phyloP scores from a whole-genome alignment of 306 rosid genomes.

The Sicyos baderoa region DNA sequence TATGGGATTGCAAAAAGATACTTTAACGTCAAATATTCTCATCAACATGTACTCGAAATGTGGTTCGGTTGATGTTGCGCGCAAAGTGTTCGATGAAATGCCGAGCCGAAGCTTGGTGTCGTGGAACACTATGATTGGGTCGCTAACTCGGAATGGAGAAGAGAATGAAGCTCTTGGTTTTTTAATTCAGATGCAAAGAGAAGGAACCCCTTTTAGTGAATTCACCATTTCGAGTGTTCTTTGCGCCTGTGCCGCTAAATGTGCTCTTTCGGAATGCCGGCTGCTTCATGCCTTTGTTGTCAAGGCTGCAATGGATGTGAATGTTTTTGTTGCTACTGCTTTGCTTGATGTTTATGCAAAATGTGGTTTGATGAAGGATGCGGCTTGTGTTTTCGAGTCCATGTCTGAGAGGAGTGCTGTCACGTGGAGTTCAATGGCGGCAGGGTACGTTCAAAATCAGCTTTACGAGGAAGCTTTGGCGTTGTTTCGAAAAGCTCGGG shows the following conservation, averaged over 20 bases:
- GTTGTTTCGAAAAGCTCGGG: conserved; percentile 46
- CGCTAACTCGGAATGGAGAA: conserved; percentile 47
- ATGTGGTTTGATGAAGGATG: conserved; percentile 53
- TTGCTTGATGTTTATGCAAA: conserved; percentile 71
- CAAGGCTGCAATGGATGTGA: conserved; percentile 53
- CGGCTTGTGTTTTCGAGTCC: conserved; percentile 45
- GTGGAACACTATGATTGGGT: conserved; percentile 78
- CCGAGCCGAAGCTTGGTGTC: conserved; percentile 60
- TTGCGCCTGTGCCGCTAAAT: conserved; percentile 58
- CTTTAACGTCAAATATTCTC: conserved; percentile 59
- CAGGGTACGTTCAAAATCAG: conserved; percentile 68
- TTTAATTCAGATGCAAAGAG: conserved; percentile 58
- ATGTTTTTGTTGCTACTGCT: conserved; percentile 75
- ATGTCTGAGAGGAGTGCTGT: conserved; percentile 63
- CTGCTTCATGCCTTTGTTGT: conserved; percentile 66
- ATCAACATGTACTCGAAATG: conserved; percentile 72
- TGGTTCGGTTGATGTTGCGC: conserved; percentile 40
- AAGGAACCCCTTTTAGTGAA: conserved; percentile 49
- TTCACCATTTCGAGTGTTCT: conserved; percentile 80
- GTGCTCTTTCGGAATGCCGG: conserved; percentile 48
- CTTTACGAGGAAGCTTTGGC: conserved; percentile 60
- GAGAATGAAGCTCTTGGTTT: conserved; percentile 53
- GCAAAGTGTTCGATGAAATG: conserved; percentile 54
- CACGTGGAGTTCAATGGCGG: conserved; percentile 84
- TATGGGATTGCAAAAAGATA: conserved; percentile 42